Conservation (phyloP, 176 grass and related monocot species). For the Musa itinerans region DNA sequence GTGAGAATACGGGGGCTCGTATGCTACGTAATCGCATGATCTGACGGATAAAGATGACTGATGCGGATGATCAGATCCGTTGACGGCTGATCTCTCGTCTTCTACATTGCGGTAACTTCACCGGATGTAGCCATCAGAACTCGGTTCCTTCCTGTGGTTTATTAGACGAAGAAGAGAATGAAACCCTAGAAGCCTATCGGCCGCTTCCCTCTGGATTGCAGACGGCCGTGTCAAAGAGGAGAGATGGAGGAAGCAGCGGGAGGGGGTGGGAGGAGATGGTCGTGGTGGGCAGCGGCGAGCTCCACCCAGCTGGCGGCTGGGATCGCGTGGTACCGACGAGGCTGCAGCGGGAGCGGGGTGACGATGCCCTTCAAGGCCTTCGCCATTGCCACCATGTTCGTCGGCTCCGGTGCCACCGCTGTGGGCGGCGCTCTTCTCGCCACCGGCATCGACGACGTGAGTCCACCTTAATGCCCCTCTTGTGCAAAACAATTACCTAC, state of each 20-base stretch:
- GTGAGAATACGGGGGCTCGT: neutral
- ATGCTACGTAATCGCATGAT: neutral
- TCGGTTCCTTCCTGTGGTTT: neutral
- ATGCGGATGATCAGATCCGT: neutral
- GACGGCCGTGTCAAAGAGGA: no score
- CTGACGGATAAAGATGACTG: neutral
- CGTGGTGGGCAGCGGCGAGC: conserved; percentile 57
- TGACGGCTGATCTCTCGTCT: neutral
- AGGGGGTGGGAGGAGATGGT: conserved; percentile 18
- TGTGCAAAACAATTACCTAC: neutral
- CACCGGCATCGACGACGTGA: conserved; percentile 29
- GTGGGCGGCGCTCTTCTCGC: conserved; percentile 30
- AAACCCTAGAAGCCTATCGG: neutral
- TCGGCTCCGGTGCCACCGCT: conserved; percentile 40
- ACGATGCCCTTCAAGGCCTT: conserved; percentile 85
- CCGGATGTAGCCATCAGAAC: neutral
- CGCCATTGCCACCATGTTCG: conserved; percentile 51
- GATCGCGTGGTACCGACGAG: conserved; percentile 45
- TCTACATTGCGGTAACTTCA: neutral
- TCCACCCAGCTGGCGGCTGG: conserved; percentile 33
- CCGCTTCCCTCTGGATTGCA: neutral
- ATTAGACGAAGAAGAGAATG: neutral
- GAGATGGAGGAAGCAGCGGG: neutral
- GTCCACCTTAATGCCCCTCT: neutral
- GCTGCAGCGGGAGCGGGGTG: conserved; percentile 29